Evolutionary conservation across 805 yeast genomes (phyloP).

Genomic region (Gaillardinia entomophila): DNA sequence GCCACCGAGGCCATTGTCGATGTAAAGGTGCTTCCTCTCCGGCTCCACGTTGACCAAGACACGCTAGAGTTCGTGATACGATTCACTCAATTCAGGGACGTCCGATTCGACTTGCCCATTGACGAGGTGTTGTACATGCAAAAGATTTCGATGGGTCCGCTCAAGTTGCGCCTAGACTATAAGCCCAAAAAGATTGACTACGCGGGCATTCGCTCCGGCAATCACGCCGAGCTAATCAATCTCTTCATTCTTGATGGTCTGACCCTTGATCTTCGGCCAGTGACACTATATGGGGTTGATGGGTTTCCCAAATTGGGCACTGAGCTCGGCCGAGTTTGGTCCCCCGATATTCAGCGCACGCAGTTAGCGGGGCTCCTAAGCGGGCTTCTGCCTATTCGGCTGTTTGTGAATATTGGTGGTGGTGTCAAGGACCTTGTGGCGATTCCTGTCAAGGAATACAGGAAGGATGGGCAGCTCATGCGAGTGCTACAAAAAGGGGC

Average conservation of each 20-base stretch:
- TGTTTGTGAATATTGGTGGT: constrained; percentile 70
- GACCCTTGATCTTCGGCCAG: constrained; percentile 54
- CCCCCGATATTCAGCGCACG: constrained; percentile 77
- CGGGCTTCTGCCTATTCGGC: constrained; percentile 77
- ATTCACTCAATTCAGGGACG: constrained; percentile 75
- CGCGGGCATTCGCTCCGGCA: constrained; percentile 80
- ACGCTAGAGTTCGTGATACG: constrained; percentile 78
- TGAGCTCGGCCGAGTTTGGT: constrained; percentile 67
- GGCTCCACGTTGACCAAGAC: constrained; percentile 89
- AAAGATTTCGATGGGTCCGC: constrained; percentile 54
- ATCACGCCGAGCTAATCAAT: constrained; percentile 80
- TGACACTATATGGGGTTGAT: constrained; percentile 65
- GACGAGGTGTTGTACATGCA: constrained; percentile 69
- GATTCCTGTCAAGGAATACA: constrained; percentile 70
- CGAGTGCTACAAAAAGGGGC: constrained; percentile 75
- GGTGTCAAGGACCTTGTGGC: constrained; percentile 71
- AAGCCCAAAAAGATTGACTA: constrained; percentile 88
- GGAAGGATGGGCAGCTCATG: constrained; percentile 62
- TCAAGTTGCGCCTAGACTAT: constrained; percentile 72
- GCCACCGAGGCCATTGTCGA: constrained; percentile 61
- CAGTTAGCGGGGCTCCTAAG: constrained; percentile 78
- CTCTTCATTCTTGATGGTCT: constrained; percentile 87
- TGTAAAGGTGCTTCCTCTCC: constrained; percentile 59
- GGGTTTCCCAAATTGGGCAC: constrained; percentile 62
- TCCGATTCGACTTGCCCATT: constrained; percentile 55